Evolutionary conservation across 139 green algal genomes (phyloP).

Genomic region (Tetraselmis chui): DNA sequence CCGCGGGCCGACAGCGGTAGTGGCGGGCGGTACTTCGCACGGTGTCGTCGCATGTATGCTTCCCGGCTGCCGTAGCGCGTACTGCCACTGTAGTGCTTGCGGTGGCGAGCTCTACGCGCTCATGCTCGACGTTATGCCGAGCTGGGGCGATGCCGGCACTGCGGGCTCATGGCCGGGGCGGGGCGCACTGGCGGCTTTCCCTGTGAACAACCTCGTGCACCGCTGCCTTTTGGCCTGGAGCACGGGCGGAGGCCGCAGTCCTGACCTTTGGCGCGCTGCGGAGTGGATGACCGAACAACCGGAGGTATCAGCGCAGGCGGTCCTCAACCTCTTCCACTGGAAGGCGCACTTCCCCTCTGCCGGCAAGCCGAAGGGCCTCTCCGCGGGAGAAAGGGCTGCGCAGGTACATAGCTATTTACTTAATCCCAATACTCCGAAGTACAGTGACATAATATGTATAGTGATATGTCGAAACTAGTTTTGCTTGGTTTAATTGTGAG

Average conservation of each 20-base stretch:
- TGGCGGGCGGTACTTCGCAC: no score
- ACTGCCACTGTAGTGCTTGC: background rate
- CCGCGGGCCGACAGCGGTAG: no score
- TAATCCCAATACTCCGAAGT: no score
- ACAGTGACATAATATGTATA: no score
- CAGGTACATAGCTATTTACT: no score
- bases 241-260: no score
- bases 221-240: background rate
- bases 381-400: no score
- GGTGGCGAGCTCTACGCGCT: background rate
- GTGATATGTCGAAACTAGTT: no score
- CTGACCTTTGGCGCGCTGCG: background rate
- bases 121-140: background rate
- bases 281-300: background rate
- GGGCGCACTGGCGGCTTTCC: background rate
- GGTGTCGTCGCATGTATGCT: no score
- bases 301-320: background rate
- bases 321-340: background rate
- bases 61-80: no score
- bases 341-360: background rate
- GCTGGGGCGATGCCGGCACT: background rate
- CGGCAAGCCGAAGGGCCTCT: no score
- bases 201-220: background rate
- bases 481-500: no score
- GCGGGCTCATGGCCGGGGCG: background rate